phyloP scores from a whole-genome alignment of 2,329 filamentous ascomycete species.

The Colletotrichum chlorophyti region DNA sequence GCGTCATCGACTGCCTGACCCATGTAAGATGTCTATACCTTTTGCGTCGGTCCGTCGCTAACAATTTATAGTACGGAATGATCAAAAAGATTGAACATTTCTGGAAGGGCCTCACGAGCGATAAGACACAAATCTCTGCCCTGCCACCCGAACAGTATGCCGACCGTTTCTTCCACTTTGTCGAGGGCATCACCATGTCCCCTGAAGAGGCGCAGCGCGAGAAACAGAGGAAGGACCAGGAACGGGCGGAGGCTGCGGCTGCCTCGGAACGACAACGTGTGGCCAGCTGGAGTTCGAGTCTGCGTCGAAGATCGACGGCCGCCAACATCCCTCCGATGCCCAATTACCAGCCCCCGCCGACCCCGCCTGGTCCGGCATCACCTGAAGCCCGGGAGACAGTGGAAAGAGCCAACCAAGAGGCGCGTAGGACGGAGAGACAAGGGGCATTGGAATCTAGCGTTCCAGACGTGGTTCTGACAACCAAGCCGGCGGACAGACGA shows the following conservation, averaged over 20 bases:
- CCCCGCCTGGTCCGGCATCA: constrained; percentile 41
- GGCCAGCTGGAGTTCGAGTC: constrained; percentile 45
- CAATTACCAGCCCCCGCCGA: constrained; percentile 52
- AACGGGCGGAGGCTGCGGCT: constrained; percentile 54
- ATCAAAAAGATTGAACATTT: constrained; percentile 96
- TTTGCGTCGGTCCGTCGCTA: neutral
- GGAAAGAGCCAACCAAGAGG: constrained; percentile 47
- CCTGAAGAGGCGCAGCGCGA: constrained; percentile 83
- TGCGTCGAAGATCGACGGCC: constrained; percentile 39
- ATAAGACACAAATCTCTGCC: constrained; percentile 88
- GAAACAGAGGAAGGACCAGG: constrained; percentile 62
- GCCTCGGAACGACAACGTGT: constrained; percentile 42
- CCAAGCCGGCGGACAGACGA: constrained; percentile 49
- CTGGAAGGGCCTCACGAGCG: constrained; percentile 89
- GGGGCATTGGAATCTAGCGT: constrained; percentile 55
- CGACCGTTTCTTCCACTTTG: constrained; percentile 92
- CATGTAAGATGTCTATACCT: constrained; percentile 69
- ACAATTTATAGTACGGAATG: constrained; percentile 76
- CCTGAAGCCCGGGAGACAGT: constrained; percentile 49
- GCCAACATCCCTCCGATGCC: constrained; percentile 50
- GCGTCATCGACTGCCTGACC: constrained; percentile 97
- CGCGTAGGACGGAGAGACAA: constrained; percentile 40
- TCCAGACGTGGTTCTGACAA: constrained; percentile 66
- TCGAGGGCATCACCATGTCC: constrained; percentile 89
- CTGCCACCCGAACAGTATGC: constrained; percentile 91